Conservation (phyloP, 495 filamentous ascomycete genomes). For the Daldinia vernicosa region DNA sequence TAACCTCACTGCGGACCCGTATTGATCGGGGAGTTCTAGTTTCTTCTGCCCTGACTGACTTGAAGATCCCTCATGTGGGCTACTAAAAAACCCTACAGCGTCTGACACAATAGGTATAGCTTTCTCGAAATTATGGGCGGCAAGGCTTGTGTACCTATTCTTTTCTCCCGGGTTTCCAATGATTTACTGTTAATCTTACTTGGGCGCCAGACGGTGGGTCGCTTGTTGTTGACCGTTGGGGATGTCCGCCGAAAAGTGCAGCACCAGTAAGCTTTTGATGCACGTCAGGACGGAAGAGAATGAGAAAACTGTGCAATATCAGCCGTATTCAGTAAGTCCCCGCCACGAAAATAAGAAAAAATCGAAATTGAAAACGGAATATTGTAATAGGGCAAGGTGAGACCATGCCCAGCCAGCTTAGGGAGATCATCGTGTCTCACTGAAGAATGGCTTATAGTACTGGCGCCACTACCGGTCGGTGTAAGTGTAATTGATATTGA, state of each 20-base stretch:
- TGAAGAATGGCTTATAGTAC: conserved; percentile 9
- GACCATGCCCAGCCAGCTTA: conserved; percentile 17
- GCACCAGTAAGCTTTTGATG: conserved; percentile 40
- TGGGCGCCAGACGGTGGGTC: conserved; percentile 44
- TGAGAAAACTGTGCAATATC: conserved; percentile 20
- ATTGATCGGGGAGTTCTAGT: conserved; percentile 15
- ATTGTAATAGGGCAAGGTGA: conserved; percentile 32
- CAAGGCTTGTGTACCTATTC: conserved; percentile 22
- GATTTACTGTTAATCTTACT: conserved; percentile 45
- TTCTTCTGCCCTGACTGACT: conserved; percentile 26
- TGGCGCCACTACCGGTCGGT: conserved; percentile 17
- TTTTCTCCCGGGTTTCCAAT: conserved; percentile 34
- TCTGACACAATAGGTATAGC: conserved; percentile 37
- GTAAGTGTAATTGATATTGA: conserved; percentile 6
- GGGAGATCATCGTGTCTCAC: conserved; percentile 37
- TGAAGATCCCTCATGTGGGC: conserved; percentile 27
- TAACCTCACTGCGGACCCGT: conserved; percentile 17
- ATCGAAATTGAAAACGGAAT: conserved; percentile 28
- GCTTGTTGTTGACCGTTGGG: conserved; percentile 44
- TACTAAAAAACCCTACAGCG: conserved; percentile 19
- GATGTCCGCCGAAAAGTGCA: conserved; percentile 47
- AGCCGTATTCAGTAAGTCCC: conserved; percentile 32
- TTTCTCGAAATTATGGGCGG: conserved; percentile 27
- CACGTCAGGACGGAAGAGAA: conserved; percentile 39
- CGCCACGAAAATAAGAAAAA: conserved; percentile 37